phyloP scores from a whole-genome alignment of 2,329 filamentous ascomycete species.

The Alternaria solani region DNA sequence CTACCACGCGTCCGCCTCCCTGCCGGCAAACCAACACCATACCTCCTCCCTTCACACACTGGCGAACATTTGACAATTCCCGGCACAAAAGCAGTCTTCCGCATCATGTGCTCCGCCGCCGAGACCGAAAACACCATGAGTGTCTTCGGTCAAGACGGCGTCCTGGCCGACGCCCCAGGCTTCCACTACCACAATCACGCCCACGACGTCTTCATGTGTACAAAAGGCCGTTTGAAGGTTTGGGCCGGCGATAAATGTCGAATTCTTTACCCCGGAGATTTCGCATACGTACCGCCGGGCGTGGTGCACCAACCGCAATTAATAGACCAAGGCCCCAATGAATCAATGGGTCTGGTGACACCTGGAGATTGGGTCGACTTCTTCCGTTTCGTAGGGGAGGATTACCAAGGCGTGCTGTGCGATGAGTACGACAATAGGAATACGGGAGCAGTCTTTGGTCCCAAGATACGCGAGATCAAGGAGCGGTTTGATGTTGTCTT shows the following conservation, averaged over 20 bases:
- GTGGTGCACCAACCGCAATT: constrained; percentile 30
- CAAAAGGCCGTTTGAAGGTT: constrained; percentile 26
- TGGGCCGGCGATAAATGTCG: constrained; percentile 28
- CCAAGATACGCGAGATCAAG: constrained; percentile 28
- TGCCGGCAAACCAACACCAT: constrained; percentile 19
- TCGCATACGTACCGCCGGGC: constrained; percentile 28
- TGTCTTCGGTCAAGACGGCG: constrained; percentile 28
- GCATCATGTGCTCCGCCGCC: constrained; percentile 25
- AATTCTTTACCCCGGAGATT: constrained; percentile 29
- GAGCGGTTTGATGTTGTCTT: constrained; percentile 32
- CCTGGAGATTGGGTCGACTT: constrained; percentile 34
- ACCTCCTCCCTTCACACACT: constrained; percentile 27
- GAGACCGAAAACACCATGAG: constrained; percentile 28
- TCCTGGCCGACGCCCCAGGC: constrained; percentile 26
- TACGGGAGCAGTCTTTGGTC: constrained; percentile 19
- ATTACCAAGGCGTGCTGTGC: constrained; percentile 27
- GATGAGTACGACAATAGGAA: constrained; percentile 26
- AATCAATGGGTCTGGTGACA: constrained; percentile 28
- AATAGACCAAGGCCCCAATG: constrained; percentile 22
- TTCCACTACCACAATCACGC: constrained; percentile 32
- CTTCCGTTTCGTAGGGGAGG: constrained; percentile 28
- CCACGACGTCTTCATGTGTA: constrained; percentile 34
- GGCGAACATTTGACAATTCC: constrained; percentile 27
- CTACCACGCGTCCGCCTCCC: constrained; percentile 19
- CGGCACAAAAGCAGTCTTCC: constrained; percentile 25